These are phyloP conservation scores for Vigna radiata DNA, from an alignment of 306 rosid genomes.

Conservation along the genomic window DNA sequence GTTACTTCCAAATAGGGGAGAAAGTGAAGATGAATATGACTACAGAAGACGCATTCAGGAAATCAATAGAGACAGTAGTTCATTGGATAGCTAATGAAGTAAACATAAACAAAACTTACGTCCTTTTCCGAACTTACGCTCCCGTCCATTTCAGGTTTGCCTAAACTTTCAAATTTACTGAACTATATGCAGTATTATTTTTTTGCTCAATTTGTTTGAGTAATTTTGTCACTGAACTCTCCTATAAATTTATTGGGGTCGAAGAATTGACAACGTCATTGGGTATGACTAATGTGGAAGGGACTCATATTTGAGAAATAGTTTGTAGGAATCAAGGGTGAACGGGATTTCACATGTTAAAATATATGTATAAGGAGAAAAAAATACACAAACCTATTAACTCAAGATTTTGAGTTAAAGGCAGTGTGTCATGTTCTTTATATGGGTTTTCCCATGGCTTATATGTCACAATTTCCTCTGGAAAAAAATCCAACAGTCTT, in stretches of 20 bases:
- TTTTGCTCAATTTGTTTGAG: slow-evolving; percentile 34
- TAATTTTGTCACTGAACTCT: slow-evolving; percentile 15
- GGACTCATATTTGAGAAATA: too few relatives aligned
- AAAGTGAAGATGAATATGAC: slow-evolving; percentile 83
- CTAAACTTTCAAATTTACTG: slow-evolving; percentile 25
- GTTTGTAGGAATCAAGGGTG: too few relatives aligned
- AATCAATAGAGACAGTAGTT: slow-evolving; percentile 67
- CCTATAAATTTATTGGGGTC: slow-evolving; percentile 3
- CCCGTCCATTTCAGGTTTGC: slow-evolving; percentile 94
- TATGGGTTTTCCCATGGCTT: too few relatives aligned
- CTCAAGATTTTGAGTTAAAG: too few relatives aligned
- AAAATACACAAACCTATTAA: too few relatives aligned
- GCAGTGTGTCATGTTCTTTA: too few relatives aligned
- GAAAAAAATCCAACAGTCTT: not conserved
- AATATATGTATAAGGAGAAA: too few relatives aligned
- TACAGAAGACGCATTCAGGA: slow-evolving; percentile 65
- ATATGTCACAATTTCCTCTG: too few relatives aligned
- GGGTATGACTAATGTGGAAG: too few relatives aligned
- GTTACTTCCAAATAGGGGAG: slow-evolving; percentile 80
- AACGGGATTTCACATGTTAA: too few relatives aligned
- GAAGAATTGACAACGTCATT: not conserved
- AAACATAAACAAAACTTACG: slow-evolving; percentile 72
- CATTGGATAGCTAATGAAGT: slow-evolving; percentile 72
- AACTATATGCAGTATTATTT: slow-evolving; percentile 20
- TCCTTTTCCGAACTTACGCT: slow-evolving; percentile 82